Percentiles rank a stretch among this genome's conserved stretches.
Evolutionary conservation across 345 rosid genomes (phyloP).

Genomic region (Heritiera littoralis): DNA sequence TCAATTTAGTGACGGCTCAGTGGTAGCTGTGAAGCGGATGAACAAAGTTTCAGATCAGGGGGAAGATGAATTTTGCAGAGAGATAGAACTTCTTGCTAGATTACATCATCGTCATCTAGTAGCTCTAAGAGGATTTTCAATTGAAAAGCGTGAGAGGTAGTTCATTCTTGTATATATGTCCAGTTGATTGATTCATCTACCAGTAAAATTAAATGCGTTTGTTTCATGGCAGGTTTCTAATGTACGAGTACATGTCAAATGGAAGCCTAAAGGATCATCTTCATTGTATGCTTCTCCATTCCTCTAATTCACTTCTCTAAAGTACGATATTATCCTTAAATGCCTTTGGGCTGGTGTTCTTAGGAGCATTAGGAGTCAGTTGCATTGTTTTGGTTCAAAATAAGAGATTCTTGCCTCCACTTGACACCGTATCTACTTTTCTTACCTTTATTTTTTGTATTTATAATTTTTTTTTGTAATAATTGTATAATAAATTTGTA

Average conservation of each 20-base stretch:
- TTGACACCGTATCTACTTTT: neutral
- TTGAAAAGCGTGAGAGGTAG: constrained; percentile 70
- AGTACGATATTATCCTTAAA: neutral
- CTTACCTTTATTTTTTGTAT: neutral
- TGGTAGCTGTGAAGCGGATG: constrained; percentile 81
- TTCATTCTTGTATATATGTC: constrained; percentile 10
- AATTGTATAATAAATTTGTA: too few species aligned
- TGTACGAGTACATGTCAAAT: constrained; percentile 87
- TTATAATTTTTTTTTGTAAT: too few species aligned
- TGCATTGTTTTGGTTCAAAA: neutral
- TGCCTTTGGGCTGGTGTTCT: neutral
- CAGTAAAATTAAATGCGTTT: constrained; percentile 11
- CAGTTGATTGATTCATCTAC: neutral
- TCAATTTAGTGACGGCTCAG: constrained; percentile 66
- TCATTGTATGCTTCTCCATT: constrained; percentile 57
- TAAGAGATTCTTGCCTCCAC: neutral
- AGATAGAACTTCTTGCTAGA: constrained; percentile 89
- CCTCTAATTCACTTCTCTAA: neutral
- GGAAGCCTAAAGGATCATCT: constrained; percentile 89
- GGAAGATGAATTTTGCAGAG: constrained; percentile 82
- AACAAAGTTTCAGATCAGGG: constrained; percentile 70
- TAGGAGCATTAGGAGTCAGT: neutral
- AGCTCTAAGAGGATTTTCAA: constrained; percentile 84
- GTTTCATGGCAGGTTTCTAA: constrained; percentile 63
- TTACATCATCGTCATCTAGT: constrained; percentile 95